Evolutionary conservation across 306 rosid species (phyloP), one percentile per base, ranked within the genome.

Genomic region (Sophora flavescens): DNA sequence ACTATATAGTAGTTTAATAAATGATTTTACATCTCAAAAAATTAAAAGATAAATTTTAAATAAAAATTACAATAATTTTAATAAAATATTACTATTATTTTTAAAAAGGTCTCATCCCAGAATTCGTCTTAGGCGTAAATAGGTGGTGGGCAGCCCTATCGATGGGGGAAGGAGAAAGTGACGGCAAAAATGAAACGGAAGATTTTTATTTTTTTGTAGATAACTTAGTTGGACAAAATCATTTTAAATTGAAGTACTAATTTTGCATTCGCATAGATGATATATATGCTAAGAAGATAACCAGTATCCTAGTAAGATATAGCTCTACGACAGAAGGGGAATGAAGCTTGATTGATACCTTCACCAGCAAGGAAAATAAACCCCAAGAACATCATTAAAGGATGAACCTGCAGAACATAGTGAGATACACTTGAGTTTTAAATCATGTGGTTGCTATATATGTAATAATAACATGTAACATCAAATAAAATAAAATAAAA

Each of bases 351-450:
- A n/a, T n/a, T n/a, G n/a, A 0, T 81, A 94, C 97, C 97, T 90
- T 94, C 87, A 42, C 97, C 98, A 50, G 78, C 76, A 70, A 87
- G 60, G 81, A 91, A 86, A 70, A 91, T 78, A 59, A 86, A 87
- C 1, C 97, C 91, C 50, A 83, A 56, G 78, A 87, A 83, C 98
- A 91, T 94, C 74, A 94, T 64, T 78, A 94, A 84, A 28, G 98
- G 97, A 77, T 94, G 98, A 67, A 85, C 96, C 98, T 94, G 89
- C 71, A 38, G 11, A 70, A 64, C 50, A 41, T 28, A 51, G 13
- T 2, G 22, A 59, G 54, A 30, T 26, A 44, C 2, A 28, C 33
- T 0, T 63, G 22, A 41, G 16, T 18, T 30, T 51, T 48, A 39
- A 28, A 53, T 78, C 8, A 79, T 41, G 35, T 35, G 71, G 26